phyloP scores from a whole-genome alignment of 805 yeast genomes.

The Sungouiozyma ichnusensis region DNA sequence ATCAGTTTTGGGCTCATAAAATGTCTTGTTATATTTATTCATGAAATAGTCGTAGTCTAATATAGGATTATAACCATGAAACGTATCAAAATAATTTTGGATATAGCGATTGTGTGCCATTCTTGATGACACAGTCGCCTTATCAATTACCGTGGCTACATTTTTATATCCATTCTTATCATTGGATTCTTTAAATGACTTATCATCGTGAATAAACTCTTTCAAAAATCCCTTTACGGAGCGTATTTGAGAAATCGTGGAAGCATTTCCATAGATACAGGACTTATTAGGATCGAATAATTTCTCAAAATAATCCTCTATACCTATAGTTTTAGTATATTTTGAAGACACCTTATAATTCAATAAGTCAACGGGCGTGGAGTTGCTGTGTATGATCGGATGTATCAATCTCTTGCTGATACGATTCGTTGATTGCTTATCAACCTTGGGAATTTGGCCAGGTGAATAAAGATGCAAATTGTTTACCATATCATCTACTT shows the following conservation, averaged over 20 bases:
- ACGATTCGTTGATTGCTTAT: not conserved
- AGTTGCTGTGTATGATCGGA: slow-evolving; percentile 1
- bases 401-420: not conserved
- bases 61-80: slow-evolving; percentile 54
- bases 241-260: slow-evolving; percentile 46
- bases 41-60: slow-evolving; percentile 45
- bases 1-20: slow-evolving; percentile 30
- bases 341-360: not conserved
- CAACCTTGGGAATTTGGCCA: not conserved
- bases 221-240: slow-evolving; percentile 23
- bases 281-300: slow-evolving; percentile 35
- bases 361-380: slow-evolving; percentile 1
- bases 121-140: slow-evolving; percentile 2
- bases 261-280: slow-evolving; percentile 59
- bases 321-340: slow-evolving; percentile 29
- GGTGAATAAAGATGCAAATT: not conserved
- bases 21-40: slow-evolving; percentile 32
- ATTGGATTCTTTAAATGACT: not conserved
- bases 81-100: slow-evolving; percentile 45
- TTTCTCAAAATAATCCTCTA: slow-evolving; percentile 28
- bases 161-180: not conserved
- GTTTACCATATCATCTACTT: slow-evolving; percentile 29
- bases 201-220: not conserved
- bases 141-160: slow-evolving; percentile 1
- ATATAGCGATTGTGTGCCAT: slow-evolving; percentile 26